Conservation (phyloP, 192 early-diverging fungal genomes). For the Cetraspora pellucida region DNA sequence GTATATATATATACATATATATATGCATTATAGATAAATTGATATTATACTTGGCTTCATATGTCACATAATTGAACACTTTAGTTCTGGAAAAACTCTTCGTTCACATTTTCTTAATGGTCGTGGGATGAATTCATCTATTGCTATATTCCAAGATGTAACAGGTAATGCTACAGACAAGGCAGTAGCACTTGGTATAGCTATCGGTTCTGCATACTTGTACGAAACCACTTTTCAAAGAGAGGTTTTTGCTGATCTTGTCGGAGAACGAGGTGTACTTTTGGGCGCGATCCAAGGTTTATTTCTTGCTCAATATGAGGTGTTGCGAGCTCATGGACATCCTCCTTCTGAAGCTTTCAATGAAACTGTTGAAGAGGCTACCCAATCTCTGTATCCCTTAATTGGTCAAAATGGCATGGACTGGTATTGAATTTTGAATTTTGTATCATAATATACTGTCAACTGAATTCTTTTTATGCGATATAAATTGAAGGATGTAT, state of each 20-base stretch:
- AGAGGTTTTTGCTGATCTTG: slow-evolving; percentile 96
- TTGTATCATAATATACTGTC: neutral
- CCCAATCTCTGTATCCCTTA: slow-evolving; percentile 95
- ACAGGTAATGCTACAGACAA: slow-evolving; percentile 94
- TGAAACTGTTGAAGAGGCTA: slow-evolving; percentile 99
- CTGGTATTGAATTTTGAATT: slow-evolving; percentile 32
- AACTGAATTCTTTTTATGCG: neutral
- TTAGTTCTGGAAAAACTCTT: slow-evolving; percentile 89
- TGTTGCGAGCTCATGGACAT: slow-evolving; percentile 91
- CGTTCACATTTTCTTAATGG: slow-evolving; percentile 95
- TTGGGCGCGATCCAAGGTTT: slow-evolving; percentile 98
- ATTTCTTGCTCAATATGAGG: slow-evolving; percentile 97
- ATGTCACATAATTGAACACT: no score
- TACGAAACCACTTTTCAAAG: slow-evolving; percentile 98
- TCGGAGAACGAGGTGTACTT: slow-evolving; percentile 95
- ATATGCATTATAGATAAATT: neutral
- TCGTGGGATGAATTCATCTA: slow-evolving; percentile 95
- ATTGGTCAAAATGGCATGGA: slow-evolving; percentile 97
- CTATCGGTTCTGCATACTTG: slow-evolving; percentile 94
- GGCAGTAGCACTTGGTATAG: slow-evolving; percentile 87
- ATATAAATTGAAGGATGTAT: slow-evolving; percentile 81
- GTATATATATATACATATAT: neutral
- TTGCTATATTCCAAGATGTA: slow-evolving; percentile 92
- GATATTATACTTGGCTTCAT: neutral
- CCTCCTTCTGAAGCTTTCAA: slow-evolving; percentile 98